phyloP scores from a whole-genome alignment of 192 early-diverging fungal species.

The Nowakowskiella sp. region DNA sequence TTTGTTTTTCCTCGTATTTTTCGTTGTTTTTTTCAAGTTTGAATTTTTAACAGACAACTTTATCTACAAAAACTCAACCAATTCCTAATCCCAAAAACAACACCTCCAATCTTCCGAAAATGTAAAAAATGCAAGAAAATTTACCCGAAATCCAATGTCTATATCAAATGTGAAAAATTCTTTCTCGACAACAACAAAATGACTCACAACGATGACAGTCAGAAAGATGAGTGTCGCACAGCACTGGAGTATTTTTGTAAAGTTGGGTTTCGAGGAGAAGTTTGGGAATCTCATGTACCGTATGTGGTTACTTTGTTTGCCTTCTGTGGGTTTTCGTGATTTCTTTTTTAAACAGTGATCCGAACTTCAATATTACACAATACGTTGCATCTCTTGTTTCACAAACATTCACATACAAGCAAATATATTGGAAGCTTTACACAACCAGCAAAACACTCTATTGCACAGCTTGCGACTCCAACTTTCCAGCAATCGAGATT shows the following conservation, averaged over 20 bases:
- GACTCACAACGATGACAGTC: conserved; percentile 2
- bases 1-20: not conserved
- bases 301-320: conserved; percentile 2
- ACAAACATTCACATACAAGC: no score
- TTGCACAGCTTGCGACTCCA: no score
- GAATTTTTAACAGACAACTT: conserved; percentile 21
- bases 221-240: no score
- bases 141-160: conserved; percentile 2
- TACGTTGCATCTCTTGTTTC: no score
- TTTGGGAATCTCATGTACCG: conserved; percentile 11
- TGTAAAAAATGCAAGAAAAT: conserved; percentile 4
- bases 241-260: no score
- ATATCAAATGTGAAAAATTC: conserved; percentile 11
- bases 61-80: conserved; percentile 22
- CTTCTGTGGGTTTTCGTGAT: not conserved
- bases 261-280: conserved; percentile 18
- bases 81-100: conserved; percentile 8
- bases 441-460: no score
- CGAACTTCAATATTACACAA: conserved; percentile 30
- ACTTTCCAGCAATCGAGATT: no score
- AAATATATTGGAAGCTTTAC: no score
- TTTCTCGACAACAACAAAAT: not conserved
- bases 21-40: not conserved
- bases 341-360: conserved; percentile 11
- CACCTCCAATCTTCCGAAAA: not conserved